These are phyloP conservation scores for Meripilus lineatus DNA, from an alignment of 1,284 basidiomycete species.

Conservation along the genomic window DNA sequence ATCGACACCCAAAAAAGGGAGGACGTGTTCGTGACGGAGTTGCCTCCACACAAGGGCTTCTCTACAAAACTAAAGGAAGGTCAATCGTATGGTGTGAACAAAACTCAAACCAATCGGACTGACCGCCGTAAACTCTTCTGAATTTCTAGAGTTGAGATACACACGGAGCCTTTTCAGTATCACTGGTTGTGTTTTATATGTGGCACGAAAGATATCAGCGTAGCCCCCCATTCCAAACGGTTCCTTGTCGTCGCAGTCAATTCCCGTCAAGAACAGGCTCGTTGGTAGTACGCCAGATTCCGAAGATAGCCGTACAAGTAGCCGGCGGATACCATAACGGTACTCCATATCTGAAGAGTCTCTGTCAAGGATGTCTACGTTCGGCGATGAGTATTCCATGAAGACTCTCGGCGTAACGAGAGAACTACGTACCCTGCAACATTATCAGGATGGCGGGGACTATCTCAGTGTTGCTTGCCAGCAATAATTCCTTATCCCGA, in stretches of 20 bases:
- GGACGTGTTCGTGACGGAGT: slow-evolving; percentile 5
- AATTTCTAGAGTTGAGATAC: neutral
- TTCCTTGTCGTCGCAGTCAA: slow-evolving; percentile 1
- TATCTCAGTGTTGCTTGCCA: too few species aligned
- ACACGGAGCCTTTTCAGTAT: slow-evolving; percentile 6
- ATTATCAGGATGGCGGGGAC: too few species aligned
- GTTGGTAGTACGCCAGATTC: neutral
- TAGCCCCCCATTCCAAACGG: slow-evolving; percentile 1
- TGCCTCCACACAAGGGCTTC: slow-evolving; percentile 8
- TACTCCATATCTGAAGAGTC: too few species aligned
- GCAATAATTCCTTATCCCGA: too few species aligned
- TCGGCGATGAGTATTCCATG: too few species aligned
- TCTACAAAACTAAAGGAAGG: slow-evolving; percentile 4
- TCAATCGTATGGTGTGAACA: neutral
- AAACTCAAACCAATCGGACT: neutral
- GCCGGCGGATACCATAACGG: neutral
- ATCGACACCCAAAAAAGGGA: slow-evolving; percentile 8
- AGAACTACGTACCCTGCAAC: too few species aligned
- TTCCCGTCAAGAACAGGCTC: neutral
- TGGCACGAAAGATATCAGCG: slow-evolving; percentile 4
- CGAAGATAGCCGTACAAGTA: slow-evolving; percentile 1
- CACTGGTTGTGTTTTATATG: neutral
- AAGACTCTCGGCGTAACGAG: too few species aligned
- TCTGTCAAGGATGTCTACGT: too few species aligned
- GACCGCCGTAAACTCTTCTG: neutral